Evolutionary conservation across 1,284 basidiomycete species (phyloP).

Genomic region (Moniliella sp.): DNA sequence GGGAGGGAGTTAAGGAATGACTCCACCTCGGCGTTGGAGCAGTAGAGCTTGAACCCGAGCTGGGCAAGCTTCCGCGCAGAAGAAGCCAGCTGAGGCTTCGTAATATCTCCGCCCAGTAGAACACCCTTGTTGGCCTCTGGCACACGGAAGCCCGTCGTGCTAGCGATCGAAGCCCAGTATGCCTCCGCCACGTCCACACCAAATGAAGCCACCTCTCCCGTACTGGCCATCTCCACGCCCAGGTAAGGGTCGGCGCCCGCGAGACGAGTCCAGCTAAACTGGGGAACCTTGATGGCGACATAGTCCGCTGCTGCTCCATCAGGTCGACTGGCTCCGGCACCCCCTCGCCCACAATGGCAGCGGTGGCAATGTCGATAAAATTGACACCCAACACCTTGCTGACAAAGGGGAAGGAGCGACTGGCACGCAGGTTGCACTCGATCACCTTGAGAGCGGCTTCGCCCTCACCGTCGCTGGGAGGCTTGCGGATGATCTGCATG

Average conservation of each 20-base stretch:
- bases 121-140: constrained; percentile 57
- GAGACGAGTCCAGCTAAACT: constrained; percentile 93
- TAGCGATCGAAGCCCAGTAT: constrained; percentile 75
- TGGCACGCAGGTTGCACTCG: constrained; percentile 92
- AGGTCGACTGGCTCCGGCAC: constrained; percentile 82
- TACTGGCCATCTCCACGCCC: constrained; percentile 94
- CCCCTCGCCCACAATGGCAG: constrained; percentile 67
- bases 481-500: constrained; percentile 94
- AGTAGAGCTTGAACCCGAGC: constrained; percentile 78
- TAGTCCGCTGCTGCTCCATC: constrained; percentile 81
- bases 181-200: constrained; percentile 84
- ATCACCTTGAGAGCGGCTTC: constrained; percentile 73
- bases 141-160: constrained; percentile 72
- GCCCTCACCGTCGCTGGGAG: constrained; percentile 41
- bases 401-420: constrained; percentile 94
- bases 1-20: constrained; percentile 49
- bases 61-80: constrained; percentile 44
- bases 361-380: constrained; percentile 83
- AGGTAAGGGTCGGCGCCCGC: constrained; percentile 84
- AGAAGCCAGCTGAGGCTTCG: constrained; percentile 55
- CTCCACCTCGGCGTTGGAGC: constrained; percentile 60
- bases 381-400: constrained; percentile 91
- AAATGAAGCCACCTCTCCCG: constrained; percentile 93
- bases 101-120: constrained; percentile 63
- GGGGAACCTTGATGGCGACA: constrained; percentile 86